Conservation (phyloP, 2,329 filamentous ascomycete species). For the Phyllosticta capitalensis region DNA sequence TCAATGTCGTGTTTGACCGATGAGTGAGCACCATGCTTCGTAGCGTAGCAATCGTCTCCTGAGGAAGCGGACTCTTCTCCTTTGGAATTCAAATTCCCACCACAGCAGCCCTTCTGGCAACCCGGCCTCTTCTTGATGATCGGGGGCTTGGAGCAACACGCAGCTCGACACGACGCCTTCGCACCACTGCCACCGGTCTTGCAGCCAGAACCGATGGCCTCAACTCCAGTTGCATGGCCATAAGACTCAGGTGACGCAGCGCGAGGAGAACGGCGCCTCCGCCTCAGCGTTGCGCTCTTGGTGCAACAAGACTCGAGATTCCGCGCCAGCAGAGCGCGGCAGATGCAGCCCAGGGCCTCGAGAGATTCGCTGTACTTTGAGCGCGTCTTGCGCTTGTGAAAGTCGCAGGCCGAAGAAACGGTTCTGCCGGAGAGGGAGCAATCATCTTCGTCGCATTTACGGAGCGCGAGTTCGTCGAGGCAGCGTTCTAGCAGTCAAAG, state of each 20-base stretch:
- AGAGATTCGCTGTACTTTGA: slow-evolving; percentile 1
- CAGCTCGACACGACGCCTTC: neutral
- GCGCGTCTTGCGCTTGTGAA: slow-evolving; percentile 5
- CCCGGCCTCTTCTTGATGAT: neutral
- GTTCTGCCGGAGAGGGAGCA: neutral
- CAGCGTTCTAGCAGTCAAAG: neutral
- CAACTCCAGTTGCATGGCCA: neutral
- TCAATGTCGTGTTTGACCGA: slow-evolving; percentile 10
- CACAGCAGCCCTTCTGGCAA: neutral
- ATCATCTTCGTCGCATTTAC: neutral
- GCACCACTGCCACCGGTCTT: too few relatives aligned
- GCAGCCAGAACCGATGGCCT: neutral
- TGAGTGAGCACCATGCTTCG: neutral
- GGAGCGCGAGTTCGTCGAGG: slow-evolving; percentile 6
- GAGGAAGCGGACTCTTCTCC: neutral
- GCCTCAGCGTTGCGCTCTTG: neutral
- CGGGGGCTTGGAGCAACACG: neutral
- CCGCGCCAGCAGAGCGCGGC: slow-evolving; percentile 1
- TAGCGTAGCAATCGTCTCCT: neutral
- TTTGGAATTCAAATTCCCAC: neutral
- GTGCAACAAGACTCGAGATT: slow-evolving; percentile 9
- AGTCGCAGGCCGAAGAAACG: neutral
- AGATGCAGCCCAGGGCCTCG: slow-evolving; percentile 8
- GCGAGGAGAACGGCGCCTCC: neutral
- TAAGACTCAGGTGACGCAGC: too few relatives aligned